Percentiles rank a stretch among this genome's conserved stretches.
phyloP scores from a whole-genome alignment of 2,329 filamentous ascomycete genomes.

The Monosporascus sp. region DNA sequence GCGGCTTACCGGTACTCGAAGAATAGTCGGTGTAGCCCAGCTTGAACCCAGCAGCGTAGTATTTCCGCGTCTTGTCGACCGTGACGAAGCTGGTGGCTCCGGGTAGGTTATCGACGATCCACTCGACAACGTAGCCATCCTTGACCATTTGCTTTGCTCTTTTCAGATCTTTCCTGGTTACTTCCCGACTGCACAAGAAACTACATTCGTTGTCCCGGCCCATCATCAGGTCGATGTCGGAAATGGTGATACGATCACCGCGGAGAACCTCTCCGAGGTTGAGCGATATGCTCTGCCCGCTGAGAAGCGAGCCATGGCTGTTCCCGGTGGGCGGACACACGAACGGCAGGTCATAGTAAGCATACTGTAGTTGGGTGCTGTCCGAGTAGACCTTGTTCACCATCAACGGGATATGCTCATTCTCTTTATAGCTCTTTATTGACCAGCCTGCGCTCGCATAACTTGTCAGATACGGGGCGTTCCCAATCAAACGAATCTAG shows the following conservation, averaged over 20 bases:
- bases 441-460: slow-evolving; percentile 59
- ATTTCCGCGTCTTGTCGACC: slow-evolving; percentile 76
- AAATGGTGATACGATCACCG: slow-evolving; percentile 78
- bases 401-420: slow-evolving; percentile 75
- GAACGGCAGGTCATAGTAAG: slow-evolving; percentile 83
- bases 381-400: slow-evolving; percentile 92
- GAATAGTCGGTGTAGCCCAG: slow-evolving; percentile 70
- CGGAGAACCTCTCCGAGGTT: slow-evolving; percentile 85
- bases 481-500: neutral
- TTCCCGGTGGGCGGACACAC: slow-evolving; percentile 74
- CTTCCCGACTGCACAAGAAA: slow-evolving; percentile 64
- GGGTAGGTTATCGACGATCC: slow-evolving; percentile 89
- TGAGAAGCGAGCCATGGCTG: slow-evolving; percentile 62
- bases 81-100: slow-evolving; percentile 86
- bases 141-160: slow-evolving; percentile 67
- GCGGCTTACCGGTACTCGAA: slow-evolving; percentile 51
- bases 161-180: slow-evolving; percentile 59
- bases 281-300: slow-evolving; percentile 71
- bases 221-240: slow-evolving; percentile 78
- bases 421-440: slow-evolving; percentile 70
- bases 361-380: slow-evolving; percentile 84
- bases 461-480: slow-evolving; percentile 12
- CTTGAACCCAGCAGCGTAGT: slow-evolving; percentile 88
- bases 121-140: slow-evolving; percentile 81
- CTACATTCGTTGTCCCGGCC: slow-evolving; percentile 68